Evolutionary conservation across 108 stramenopile genomes (phyloP), one percentile per base, ranked within the genome.

Genomic region (Fistulifera solaris): DNA sequence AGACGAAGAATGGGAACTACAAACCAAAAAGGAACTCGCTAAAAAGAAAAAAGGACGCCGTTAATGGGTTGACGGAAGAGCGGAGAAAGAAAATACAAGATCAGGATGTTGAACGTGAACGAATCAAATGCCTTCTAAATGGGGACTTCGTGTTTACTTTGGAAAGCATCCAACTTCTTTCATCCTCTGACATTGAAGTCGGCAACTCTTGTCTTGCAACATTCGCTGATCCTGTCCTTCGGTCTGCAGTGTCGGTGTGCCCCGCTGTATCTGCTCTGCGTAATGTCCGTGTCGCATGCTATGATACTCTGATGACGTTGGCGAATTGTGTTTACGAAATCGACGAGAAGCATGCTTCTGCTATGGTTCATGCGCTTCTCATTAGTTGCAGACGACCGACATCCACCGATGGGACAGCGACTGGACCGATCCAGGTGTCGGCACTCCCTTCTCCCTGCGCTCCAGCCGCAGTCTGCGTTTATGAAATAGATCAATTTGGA

Each of bases 1-100:
- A 46, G 88, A 89, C 8, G 92, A 94, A 47, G 88, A 87, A 62
- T 94, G 92, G 92, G 92, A 94, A 46, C 51, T 67, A 16, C 80
- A 94, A 51, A 69, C 89, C 7, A 89, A 84, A 59, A 85, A 81
- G 48, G 92, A 94, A 50, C 58, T 94, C 12, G 81, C 68, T 35
- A 65, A 54, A 23, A 89, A 85, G 67, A 78, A 79, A 59, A 68
- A 73, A 45, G 51, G 40, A 21, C 48, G 56, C 45, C 12, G 24
- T 15, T 16, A 23, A 27, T n/a, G n/a, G 60, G n/a, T 63, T 78
- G 26, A 70, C 81, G 10, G 43, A 67, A 10, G 78, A 80, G 44
- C 81, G 85, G 52, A 85, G 73, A 65, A 73, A 80, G 51, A 21
- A 64, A 49, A 38, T 89, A 17, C 50, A 49, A 31, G 48, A 72